Evolutionary conservation across 768 basidiomycete species (phyloP).

Genomic region (Kwoniella bestiolae): DNA sequence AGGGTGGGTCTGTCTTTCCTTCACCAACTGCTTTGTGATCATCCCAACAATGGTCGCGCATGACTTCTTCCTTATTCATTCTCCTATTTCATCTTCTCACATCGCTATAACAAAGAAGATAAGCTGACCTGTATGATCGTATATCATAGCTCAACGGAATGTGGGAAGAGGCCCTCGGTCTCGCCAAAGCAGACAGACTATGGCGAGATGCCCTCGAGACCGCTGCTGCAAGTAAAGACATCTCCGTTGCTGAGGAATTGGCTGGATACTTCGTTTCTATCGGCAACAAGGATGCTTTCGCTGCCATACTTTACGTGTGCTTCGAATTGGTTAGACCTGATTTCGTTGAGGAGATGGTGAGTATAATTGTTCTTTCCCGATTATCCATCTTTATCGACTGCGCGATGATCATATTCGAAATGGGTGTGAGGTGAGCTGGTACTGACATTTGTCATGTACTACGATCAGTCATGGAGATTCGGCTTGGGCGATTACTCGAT

Average conservation of each 20-base stretch:
- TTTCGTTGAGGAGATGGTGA: conserved; percentile 79
- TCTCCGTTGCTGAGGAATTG: conserved; percentile 90
- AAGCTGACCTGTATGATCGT: conserved; percentile 11
- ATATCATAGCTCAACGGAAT: conserved; percentile 84
- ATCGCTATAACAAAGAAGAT: neutral
- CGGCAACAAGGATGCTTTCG: conserved; percentile 97
- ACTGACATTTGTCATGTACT: too few relatives aligned
- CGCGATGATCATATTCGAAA: too few relatives aligned
- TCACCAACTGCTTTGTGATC: too few relatives aligned
- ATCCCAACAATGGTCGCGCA: too few relatives aligned
- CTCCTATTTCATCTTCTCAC: too few relatives aligned
- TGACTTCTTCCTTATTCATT: too few relatives aligned
- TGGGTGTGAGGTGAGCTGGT: too few relatives aligned
- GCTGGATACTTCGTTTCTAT: conserved; percentile 97
- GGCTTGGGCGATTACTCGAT: conserved; percentile 96
- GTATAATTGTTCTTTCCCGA: neutral
- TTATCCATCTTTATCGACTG: neutral
- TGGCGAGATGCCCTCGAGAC: conserved; percentile 97
- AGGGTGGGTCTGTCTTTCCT: conserved; percentile 64
- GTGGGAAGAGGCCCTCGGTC: conserved; percentile 94
- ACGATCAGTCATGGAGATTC: conserved; percentile 92
- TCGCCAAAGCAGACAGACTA: conserved; percentile 94
- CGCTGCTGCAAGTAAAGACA: conserved; percentile 79
- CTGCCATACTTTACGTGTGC: conserved; percentile 84
- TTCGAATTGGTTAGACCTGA: conserved; percentile 95